Evolutionary conservation across 2,329 filamentous ascomycete genomes (phyloP).

Genomic region (Pseudodiploospora longispora): DNA sequence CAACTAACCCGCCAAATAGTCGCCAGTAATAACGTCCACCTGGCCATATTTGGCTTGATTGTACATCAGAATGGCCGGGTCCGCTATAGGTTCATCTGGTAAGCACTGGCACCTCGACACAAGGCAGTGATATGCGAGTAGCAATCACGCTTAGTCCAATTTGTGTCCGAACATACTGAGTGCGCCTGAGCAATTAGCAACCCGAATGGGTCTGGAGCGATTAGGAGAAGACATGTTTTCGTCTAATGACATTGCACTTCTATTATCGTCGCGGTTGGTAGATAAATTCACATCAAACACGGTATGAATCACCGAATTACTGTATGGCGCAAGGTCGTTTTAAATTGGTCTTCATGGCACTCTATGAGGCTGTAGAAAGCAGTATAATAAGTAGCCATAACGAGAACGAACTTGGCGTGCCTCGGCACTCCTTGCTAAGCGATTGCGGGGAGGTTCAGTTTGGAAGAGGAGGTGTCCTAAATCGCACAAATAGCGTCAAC

Average conservation of each 20-base stretch:
- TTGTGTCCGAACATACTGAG: constrained; percentile 8
- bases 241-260: neutral
- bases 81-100: constrained; percentile 4
- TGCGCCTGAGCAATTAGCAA: constrained; percentile 19
- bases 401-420: too few relatives aligned
- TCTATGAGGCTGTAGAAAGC: too few relatives aligned
- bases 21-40: constrained; percentile 44
- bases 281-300: too few relatives aligned
- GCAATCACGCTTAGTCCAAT: neutral
- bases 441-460: too few relatives aligned
- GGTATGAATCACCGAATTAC: too few relatives aligned
- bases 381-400: too few relatives aligned
- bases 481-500: too few relatives aligned
- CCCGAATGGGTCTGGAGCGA: constrained; percentile 10
- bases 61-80: constrained; percentile 18
- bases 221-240: neutral
- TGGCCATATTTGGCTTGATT: constrained; percentile 21
- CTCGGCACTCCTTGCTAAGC: too few relatives aligned
- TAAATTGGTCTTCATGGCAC: too few relatives aligned
- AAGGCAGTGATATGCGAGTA: neutral
- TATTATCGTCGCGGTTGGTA: neutral
- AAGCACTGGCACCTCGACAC: neutral
- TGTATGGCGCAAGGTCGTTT: too few relatives aligned
- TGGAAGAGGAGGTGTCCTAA: too few relatives aligned
- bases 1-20: constrained; percentile 37